Evolutionary conservation across 805 yeast genomes (phyloP).

Genomic region (Candida tallmaniae): DNA sequence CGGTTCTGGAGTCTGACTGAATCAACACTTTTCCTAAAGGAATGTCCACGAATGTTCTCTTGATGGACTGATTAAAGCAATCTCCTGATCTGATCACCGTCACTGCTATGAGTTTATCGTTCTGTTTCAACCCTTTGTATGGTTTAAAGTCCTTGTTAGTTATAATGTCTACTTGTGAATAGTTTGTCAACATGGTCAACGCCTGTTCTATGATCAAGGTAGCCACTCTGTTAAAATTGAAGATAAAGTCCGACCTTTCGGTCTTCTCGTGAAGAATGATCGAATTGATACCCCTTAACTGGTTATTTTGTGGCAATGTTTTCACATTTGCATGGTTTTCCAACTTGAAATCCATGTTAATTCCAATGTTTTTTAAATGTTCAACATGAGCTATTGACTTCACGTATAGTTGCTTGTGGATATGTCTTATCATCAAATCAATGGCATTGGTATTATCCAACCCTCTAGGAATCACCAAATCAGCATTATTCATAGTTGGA

Average conservation of each 20-base stretch:
- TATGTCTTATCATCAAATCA: constrained; percentile 71
- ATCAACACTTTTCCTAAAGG: constrained; percentile 79
- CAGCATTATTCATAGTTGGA: constrained; percentile 77
- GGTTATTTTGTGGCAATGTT: constrained; percentile 52
- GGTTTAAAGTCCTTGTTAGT: constrained; percentile 16
- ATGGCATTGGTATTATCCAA: constrained; percentile 80
- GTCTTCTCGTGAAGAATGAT: constrained; percentile 56
- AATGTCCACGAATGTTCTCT: constrained; percentile 72
- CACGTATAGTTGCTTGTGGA: constrained; percentile 60
- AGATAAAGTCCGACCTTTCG: constrained; percentile 72
- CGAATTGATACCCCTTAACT: constrained; percentile 67
- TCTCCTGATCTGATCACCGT: constrained; percentile 89
- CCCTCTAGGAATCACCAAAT: constrained; percentile 87
- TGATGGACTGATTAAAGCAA: constrained; percentile 77
- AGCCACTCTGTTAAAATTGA: constrained; percentile 82
- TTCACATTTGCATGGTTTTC: constrained; percentile 25
- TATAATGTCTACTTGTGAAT: constrained; percentile 25
- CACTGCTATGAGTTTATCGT: constrained; percentile 61
- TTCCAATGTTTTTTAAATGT: constrained; percentile 57
- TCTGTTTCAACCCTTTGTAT: constrained; percentile 38
- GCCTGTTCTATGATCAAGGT: constrained; percentile 65
- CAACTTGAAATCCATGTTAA: constrained; percentile 27
- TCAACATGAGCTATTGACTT: constrained; percentile 68
- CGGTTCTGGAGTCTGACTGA: constrained; percentile 83
- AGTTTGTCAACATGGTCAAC: constrained; percentile 48